Base-by-base conservation (phyloP, 208 protist species). In the Crithidia brevicula region DNA sequence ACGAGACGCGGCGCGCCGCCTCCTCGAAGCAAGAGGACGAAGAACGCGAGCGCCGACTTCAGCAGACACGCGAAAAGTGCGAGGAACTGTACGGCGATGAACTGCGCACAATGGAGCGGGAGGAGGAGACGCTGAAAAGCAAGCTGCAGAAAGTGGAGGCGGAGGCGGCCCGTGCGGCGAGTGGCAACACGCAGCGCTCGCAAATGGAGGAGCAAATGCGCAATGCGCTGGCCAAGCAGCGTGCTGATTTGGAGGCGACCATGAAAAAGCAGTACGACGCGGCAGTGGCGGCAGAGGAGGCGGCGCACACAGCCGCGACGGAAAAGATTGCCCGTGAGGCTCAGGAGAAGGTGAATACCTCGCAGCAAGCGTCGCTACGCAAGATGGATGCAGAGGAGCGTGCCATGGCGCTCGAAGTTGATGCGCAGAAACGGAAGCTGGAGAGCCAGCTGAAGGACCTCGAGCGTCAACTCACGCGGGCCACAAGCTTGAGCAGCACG, bases 51-150 rank as follows among this genome's bases (percentile, higher is more conserved):
- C 76, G 71, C 22, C 52, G 58, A 13, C 33, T 82, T 13, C 58
- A 74, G 45, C 62, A 73, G 50, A 61, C 75, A 23, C 73, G 79
- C 10, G 54, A 34, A 28, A 67, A 64, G 49, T 76, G 75, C 67
- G 83, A 86, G 40, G 64, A 78, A 18, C 53, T 31, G 61, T 86
- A 81, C 74, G 73, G 72, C 59, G 67, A 67, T 10, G 56, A 81
- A 50, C 56, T 85, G 59, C 71, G 79, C 15, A 62, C 74, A 22
- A 57, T 74, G 28, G 68, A 79, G 64, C 72, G 72, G 23, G 67
- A 84, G 60, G 77, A 66, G 36, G 73, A 75, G 58, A 49, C 60
- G n/a, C 61, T 82, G 22, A 36, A 74, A 34, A 58, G 51, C 43
- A 23, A 64, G 62, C 68, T 88, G 8, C 49, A 74, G 38, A 60